These are phyloP conservation scores for Syzygium oleosum DNA, from an alignment of 345 rosid species.

Conservation along the genomic window DNA sequence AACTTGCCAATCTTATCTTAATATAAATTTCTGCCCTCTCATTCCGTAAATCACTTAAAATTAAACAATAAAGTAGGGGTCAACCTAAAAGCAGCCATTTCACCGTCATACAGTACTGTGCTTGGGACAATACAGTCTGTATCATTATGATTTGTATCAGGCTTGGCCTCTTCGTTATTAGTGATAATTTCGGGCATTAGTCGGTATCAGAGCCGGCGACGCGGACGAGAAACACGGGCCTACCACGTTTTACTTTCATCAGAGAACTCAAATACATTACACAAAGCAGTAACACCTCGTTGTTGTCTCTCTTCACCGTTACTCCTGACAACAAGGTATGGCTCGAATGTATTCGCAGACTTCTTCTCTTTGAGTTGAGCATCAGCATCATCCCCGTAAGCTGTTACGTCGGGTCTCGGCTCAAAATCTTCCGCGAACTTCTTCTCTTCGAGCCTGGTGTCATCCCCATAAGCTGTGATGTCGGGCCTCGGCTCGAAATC, in stretches of 20 bases:
- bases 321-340: background rate
- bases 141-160: slow-evolving; percentile 12
- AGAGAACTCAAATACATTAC: background rate
- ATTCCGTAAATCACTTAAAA: no score
- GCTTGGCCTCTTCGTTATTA: slow-evolving; percentile 5
- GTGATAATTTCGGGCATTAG: background rate
- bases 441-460: background rate
- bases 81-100: no score
- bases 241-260: background rate
- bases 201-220: background rate
- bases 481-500: background rate
- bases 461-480: background rate
- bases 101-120: no score
- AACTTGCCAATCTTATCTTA: no score
- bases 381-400: background rate
- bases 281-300: background rate
- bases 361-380: background rate
- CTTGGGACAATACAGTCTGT: background rate
- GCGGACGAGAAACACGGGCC: background rate
- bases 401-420: background rate
- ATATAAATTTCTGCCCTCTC: no score
- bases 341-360: background rate
- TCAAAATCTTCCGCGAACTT: background rate
- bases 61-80: no score
- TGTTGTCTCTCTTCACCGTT: background rate